Evolutionary conservation across 164 flowering plant genomes (phyloP).

Genomic region (Chimonanthus praecox): DNA sequence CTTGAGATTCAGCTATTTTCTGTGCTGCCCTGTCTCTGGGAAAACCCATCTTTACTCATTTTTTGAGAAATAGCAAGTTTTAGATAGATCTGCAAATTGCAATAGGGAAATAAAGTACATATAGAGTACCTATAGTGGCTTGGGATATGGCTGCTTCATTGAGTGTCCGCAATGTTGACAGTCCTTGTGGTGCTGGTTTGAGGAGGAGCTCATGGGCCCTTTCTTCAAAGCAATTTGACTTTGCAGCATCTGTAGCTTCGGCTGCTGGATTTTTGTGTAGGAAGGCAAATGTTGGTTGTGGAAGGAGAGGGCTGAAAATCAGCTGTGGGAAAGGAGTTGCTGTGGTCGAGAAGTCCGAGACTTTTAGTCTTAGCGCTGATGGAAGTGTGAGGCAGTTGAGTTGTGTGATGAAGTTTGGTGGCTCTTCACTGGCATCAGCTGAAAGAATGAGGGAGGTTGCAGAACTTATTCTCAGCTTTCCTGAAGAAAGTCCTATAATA

Average conservation of each 20-base stretch:
- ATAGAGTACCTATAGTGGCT: background rate
- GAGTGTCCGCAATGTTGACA: conserved; percentile 31
- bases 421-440: conserved; percentile 86
- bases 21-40: background rate
- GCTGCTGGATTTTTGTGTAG: conserved; percentile 10
- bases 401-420: conserved; percentile 96
- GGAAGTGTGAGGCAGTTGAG: conserved; percentile 38
- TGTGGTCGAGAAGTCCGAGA: conserved; percentile 27
- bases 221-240: conserved; percentile 11
- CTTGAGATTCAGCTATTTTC: background rate
- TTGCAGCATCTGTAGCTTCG: conserved; percentile 16
- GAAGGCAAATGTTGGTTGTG: conserved; percentile 8
- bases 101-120: background rate
- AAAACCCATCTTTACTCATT: conserved; percentile 5
- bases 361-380: conserved; percentile 12
- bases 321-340: conserved; percentile 30
- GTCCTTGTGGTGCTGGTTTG: conserved; percentile 10
- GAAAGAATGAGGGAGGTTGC: conserved; percentile 90
- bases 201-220: conserved; percentile 3
- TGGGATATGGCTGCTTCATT: conserved; percentile 36
- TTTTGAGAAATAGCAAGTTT: background rate
- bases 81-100: background rate
- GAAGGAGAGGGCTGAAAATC: conserved; percentile 21
- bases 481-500: conserved; percentile 76
- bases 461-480: conserved; percentile 66